phyloP scores from a whole-genome alignment of 2,329 filamentous ascomycete genomes.

The Coniella vitis region DNA sequence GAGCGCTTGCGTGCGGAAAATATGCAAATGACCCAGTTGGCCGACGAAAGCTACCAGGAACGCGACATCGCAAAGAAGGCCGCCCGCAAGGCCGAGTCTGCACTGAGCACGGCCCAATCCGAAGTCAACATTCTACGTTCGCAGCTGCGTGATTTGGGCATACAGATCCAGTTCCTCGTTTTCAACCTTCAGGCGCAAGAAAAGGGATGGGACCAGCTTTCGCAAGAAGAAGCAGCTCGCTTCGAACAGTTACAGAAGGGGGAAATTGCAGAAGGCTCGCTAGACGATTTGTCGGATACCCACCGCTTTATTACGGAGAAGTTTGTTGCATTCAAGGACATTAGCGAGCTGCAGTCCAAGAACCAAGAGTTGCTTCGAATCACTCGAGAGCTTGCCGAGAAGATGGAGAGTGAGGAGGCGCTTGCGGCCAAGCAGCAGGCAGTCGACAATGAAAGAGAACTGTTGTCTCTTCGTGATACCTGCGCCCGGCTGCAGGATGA shows the following conservation, averaged over 20 bases:
- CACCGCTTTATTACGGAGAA: slow-evolving; percentile 85
- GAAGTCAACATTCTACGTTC: slow-evolving; percentile 77
- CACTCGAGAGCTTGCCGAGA: slow-evolving; percentile 75
- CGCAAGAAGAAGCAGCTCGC: slow-evolving; percentile 64
- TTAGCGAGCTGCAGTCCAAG: slow-evolving; percentile 78
- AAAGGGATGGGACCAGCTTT: slow-evolving; percentile 67
- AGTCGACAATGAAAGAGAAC: slow-evolving; percentile 59
- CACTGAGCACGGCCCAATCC: slow-evolving; percentile 54
- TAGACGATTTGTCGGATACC: slow-evolving; percentile 74
- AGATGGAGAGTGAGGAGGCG: slow-evolving; percentile 88
- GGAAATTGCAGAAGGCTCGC: slow-evolving; percentile 62
- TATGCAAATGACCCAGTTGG: slow-evolving; percentile 74
- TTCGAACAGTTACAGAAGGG: slow-evolving; percentile 73
- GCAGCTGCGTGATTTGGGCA: slow-evolving; percentile 81
- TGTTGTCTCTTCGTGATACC: slow-evolving; percentile 47
- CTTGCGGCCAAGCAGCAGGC: slow-evolving; percentile 57
- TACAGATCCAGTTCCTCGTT: slow-evolving; percentile 83
- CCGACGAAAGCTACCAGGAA: slow-evolving; percentile 75
- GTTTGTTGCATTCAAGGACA: slow-evolving; percentile 81
- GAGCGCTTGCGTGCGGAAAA: slow-evolving; percentile 74
- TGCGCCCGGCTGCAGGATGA: slow-evolving; percentile 62
- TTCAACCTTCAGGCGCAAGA: slow-evolving; percentile 80
- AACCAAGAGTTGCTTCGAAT: slow-evolving; percentile 79
- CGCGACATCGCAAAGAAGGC: slow-evolving; percentile 73
- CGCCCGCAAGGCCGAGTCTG: slow-evolving; percentile 69